These are phyloP conservation scores for Cryptosporidium ubiquitum DNA, from an alignment of 169 alveolate genomes.

Conservation along the genomic window DNA sequence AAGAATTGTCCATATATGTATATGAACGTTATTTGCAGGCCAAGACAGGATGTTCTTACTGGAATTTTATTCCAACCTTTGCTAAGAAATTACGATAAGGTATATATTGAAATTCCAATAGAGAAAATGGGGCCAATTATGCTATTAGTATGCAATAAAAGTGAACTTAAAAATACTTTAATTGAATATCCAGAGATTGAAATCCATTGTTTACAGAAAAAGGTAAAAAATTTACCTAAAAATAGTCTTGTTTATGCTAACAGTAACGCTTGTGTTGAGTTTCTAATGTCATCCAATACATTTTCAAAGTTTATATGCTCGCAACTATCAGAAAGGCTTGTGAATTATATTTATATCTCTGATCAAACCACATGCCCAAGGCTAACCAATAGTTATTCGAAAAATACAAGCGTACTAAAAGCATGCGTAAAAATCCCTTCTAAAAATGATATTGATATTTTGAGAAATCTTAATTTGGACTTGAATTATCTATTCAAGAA, in stretches of 20 bases:
- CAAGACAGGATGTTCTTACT: constrained; percentile 59
- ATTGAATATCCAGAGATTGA: constrained; percentile 72
- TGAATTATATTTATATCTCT: constrained; percentile 57
- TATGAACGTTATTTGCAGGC: constrained; percentile 61
- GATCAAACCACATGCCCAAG: constrained; percentile 68
- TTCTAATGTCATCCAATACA: not conserved
- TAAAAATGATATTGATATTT: constrained; percentile 7
- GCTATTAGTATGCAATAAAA: constrained; percentile 21
- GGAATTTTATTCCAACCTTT: constrained; percentile 56
- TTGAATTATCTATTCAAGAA: constrained; percentile 22
- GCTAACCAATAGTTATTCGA: constrained; percentile 37
- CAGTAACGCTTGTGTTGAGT: constrained; percentile 57
- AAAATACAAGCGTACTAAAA: constrained; percentile 18
- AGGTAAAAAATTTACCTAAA: not conserved
- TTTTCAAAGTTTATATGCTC: constrained; percentile 26
- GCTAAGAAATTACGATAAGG: constrained; percentile 22
- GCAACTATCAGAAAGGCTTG: not conserved
- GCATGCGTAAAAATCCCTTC: constrained; percentile 18
- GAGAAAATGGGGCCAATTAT: constrained; percentile 60
- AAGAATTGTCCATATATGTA: constrained; percentile 43
- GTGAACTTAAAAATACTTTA: constrained; percentile 12
- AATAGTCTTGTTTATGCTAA: constrained; percentile 10
- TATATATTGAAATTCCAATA: constrained; percentile 55
- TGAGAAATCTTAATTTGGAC: not conserved
- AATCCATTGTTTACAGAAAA: constrained; percentile 53